Base-by-base conservation (phyloP, 148 eudicot genomes). In the Rheum nobile region DNA sequence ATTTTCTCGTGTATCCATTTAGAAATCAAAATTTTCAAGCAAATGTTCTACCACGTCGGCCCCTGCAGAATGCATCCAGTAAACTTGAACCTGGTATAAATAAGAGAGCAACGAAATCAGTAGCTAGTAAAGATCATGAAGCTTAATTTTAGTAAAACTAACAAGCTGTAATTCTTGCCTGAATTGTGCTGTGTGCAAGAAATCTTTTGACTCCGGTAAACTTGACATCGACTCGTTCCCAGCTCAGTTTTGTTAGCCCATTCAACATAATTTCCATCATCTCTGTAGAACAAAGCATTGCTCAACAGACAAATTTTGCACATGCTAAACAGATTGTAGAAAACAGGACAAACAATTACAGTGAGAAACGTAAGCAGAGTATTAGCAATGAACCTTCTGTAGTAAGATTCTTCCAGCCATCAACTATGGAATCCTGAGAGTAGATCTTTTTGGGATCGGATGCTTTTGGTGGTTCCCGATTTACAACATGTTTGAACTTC, bases 151-250 rank as follows among this genome's bases (percentile, higher is more conserved):
- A 34, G 38, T 16, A 32, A 9, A 28, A 26, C 8, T 17, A 65
- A 65, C 41, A 32, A 65, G 70, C 70, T 32, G 6, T 37, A 61
- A 57, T 69, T 77, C 88, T 74, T 85, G 77, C 98, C 97, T 91
- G 97, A 77, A 95, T 95, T 28, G 98, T 79, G 74, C 42, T 84
- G 82, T 95, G 98, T 5, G 97, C 98, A 31, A 91, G 77, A 68
- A 86, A 65, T 82, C 90, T 85, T 82, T 65, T 84, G 39, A 86
- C 91, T 77, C 93, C 95, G 8, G 80, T 76, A 71, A 95, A 95
- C 80, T 86, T 88, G 0, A 95, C 96, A 77, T 95, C 98, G 67
- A 95, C 83, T 43, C 97, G 81, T 82, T 95, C 96, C 98, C 98
- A 95, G 61, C 82, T 85, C 73, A 95, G 17, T 74, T 75, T 85